A percentile compares a stretch with the other conserved stretches of the same genome.
Evolutionary conservation across 331 rosid genomes (phyloP).

Genomic region (Saraca asoca): DNA sequence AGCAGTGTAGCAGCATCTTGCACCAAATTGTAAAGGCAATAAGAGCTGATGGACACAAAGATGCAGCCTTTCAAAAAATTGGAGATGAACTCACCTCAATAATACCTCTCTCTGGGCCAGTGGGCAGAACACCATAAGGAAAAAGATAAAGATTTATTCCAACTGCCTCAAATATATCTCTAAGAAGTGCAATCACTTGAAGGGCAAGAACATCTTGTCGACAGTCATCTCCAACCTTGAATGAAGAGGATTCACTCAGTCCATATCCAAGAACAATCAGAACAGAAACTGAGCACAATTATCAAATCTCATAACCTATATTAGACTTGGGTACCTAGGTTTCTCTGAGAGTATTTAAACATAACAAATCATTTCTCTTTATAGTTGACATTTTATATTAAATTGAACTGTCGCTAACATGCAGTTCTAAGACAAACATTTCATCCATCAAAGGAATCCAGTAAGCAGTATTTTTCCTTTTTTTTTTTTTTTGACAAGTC

Average conservation of each 20-base stretch:
- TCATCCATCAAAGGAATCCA: constrained; percentile 1
- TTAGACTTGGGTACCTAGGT: no score
- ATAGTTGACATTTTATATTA: background rate
- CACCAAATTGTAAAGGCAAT: background rate
- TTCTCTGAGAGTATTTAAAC: no score
- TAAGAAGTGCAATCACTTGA: constrained; percentile 92
- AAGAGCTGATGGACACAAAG: background rate
- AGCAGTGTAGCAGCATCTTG: background rate
- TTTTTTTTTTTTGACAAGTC: constrained; percentile 8
- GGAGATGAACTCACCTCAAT: constrained; percentile 69
- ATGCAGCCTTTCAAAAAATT: constrained; percentile 23
- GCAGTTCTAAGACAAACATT: constrained; percentile 6
- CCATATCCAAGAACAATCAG: constrained; percentile 27
- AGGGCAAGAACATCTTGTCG: constrained; percentile 99
- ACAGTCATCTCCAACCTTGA: constrained; percentile 98
- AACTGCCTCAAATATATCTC: constrained; percentile 91
- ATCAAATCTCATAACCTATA: constrained; percentile 11
- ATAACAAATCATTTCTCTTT: no score
- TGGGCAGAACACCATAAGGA: constrained; percentile 97
- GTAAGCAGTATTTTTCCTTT: background rate
- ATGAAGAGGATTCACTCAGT: constrained; percentile 41
- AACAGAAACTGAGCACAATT: constrained; percentile 17
- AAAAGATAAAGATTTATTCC: constrained; percentile 85
- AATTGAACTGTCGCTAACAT: background rate
- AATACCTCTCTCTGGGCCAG: constrained; percentile 95